Evolutionary conservation across 148 eudicot genomes (phyloP).

Genomic region (Vaccinium vitisidaea): DNA sequence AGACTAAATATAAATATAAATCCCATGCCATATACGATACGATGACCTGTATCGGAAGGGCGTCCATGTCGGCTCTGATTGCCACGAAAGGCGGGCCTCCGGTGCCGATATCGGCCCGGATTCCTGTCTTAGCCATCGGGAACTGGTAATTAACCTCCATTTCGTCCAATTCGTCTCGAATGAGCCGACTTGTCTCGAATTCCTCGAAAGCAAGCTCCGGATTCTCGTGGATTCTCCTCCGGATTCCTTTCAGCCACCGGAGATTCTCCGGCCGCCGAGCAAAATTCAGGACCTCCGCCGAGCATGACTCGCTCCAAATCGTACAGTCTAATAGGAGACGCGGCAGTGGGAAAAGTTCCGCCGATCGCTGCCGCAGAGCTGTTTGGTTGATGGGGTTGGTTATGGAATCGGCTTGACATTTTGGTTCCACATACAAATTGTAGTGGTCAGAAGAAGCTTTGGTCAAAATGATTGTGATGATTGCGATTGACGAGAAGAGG

Average conservation of each 20-base stretch:
- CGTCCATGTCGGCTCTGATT: conserved; percentile 86
- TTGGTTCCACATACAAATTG: background rate
- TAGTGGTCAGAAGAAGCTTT: background rate
- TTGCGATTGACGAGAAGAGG: background rate
- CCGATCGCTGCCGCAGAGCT: background rate
- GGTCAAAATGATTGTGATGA: background rate
- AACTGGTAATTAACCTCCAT: conserved; percentile 40
- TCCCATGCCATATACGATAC: background rate
- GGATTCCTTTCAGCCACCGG: conserved; percentile 43
- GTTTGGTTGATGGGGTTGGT: background rate
- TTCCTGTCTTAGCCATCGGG: conserved; percentile 67
- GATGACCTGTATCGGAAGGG: conserved; percentile 70
- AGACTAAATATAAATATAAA: background rate
- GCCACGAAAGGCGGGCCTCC: conserved; percentile 81
- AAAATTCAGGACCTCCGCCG: conserved; percentile 35
- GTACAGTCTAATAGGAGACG: background rate
- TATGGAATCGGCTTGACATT: background rate
- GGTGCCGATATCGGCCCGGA: conserved; percentile 57
- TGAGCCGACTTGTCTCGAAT: conserved; percentile 45
- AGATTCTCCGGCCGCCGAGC: conserved; percentile 37
- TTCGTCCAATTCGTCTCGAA: conserved; percentile 44
- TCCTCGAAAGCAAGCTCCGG: conserved; percentile 77
- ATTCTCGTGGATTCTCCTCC: conserved; percentile 60
- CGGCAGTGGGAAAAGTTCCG: background rate
- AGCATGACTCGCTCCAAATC: conserved; percentile 26